Conservation (phyloP, 179 eudicot genomes). For the Vitellaria paradoxa region DNA sequence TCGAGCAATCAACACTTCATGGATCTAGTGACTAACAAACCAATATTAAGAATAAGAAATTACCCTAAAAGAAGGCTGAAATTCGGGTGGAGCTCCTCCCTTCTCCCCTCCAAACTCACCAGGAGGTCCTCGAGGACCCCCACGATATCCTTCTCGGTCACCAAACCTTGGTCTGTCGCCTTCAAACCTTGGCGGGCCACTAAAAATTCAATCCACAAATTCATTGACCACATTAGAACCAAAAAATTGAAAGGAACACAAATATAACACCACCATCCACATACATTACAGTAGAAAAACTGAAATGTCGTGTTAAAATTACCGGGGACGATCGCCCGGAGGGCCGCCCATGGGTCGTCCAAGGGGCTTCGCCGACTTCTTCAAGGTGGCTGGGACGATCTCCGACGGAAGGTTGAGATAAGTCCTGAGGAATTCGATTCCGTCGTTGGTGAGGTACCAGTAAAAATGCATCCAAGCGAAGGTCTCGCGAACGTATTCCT, state of each 20-base stretch:
- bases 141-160: constrained; percentile 82
- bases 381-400: constrained; percentile 64
- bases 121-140: constrained; percentile 78
- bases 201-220: neutral
- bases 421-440: constrained; percentile 62
- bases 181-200: constrained; percentile 84
- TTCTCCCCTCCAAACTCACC: constrained; percentile 81
- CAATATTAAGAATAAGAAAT: neutral
- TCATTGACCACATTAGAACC: neutral
- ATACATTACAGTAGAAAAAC: neutral
- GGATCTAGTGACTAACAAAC: neutral
- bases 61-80: constrained; percentile 79
- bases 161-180: constrained; percentile 81
- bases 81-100: constrained; percentile 89
- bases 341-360: constrained; percentile 45
- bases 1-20: neutral
- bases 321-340: constrained; percentile 67
- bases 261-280: no score
- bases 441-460: constrained; percentile 65
- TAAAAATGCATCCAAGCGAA: constrained; percentile 80
- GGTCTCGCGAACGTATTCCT: constrained; percentile 68
- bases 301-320: neutral
- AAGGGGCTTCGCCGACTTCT: constrained; percentile 46
- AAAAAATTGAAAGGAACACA: neutral
- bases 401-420: constrained; percentile 68